Base-by-base conservation (phyloP, 768 basidiomycete species). In the Lactarius psammicola region DNA sequence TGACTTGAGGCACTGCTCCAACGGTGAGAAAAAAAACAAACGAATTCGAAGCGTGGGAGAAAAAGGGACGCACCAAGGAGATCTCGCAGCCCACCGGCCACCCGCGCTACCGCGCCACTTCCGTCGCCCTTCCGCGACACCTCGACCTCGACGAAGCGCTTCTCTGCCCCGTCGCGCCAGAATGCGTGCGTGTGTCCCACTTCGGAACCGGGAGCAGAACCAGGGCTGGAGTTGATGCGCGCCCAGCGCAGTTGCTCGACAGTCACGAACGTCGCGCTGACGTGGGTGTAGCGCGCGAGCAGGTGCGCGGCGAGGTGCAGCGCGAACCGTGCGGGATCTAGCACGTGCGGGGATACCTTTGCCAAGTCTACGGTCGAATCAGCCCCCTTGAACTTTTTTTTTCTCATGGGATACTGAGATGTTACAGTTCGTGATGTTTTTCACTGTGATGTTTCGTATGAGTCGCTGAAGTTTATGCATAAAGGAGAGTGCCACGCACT, bases 101-200 rank as follows among this genome's bases (percentile, higher is more conserved):
- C 74, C 18, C 42, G 59, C 58, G 69, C 68, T 8, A 63, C 58
- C 4, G 63, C 67, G 23, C 60, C 56, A 17, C 64, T 54, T 5
- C 33, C 31, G 31, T 30, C 49, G 1, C 60, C 10, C 56, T 44
- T 63, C 18, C 59, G 59, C 36, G 56, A 46, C 2, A 88, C 85
- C 75, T 84, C 82, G 17, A 82, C 85, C 23, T 84, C 83, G 7
- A 87, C 82, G 36, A 88, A 74, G 4, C 86, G 81, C 80, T 91
- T 96, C 74, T 98, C 95, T 3, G 95, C 92, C 1, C 95, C 96
- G 70, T 98, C 93, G 28, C 95, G 81, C 63, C 83, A 80, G 76
- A 96, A 98, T 18, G 93, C 85, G 74, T 95, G 92, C 8, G 84
- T 75, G 74, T 98, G 95, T 2, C 79, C 79, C 66, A 80, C 74